Conservation (phyloP, 768 basidiomycete genomes). For the Pisolithus tinctorius region DNA sequence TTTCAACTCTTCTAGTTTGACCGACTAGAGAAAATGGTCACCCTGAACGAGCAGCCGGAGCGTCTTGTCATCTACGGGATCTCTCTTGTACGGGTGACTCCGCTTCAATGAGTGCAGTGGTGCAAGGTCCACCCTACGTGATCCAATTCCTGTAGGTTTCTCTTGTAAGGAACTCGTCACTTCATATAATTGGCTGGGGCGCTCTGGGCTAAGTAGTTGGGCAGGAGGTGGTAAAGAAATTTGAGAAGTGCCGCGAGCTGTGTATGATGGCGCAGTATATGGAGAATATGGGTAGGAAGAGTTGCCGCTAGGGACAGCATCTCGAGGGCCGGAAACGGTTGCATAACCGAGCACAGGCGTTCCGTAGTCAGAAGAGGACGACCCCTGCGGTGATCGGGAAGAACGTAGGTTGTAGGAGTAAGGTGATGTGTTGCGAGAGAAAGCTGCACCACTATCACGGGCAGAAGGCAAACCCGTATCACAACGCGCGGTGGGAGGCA, state of each 20-base stretch:
- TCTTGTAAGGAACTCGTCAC: constrained; percentile 14
- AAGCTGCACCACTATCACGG: constrained; percentile 8
- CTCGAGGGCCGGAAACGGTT: background rate
- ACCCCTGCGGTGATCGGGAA: constrained; percentile 11
- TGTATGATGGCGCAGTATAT: constrained; percentile 1
- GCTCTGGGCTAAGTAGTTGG: constrained; percentile 22
- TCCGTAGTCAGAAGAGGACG: constrained; percentile 13
- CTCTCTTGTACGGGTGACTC: constrained; percentile 50
- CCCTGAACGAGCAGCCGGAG: constrained; percentile 39
- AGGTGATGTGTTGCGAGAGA: constrained; percentile 9
- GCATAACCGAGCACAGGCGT: constrained; percentile 11
- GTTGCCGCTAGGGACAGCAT: constrained; percentile 4
- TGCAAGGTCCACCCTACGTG: constrained; percentile 39
- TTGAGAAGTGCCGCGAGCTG: constrained; percentile 11
- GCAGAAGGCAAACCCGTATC: background rate
- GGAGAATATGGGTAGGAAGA: constrained; percentile 8
- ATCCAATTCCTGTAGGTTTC: constrained; percentile 16
- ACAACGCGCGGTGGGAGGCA: background rate
- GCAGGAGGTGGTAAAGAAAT: constrained; percentile 29
- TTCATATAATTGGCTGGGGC: constrained; percentile 24
- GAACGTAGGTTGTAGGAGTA: constrained; percentile 11
- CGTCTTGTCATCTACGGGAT: constrained; percentile 56
- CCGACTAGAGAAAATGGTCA: constrained; percentile 10
- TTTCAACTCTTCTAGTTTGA: too few relatives aligned
- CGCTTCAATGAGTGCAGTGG: constrained; percentile 52